A percentile compares a stretch with the other conserved stretches of the same genome.
phyloP scores from a whole-genome alignment of 371 early-diverging fungal species.

The Mucor indicus region DNA sequence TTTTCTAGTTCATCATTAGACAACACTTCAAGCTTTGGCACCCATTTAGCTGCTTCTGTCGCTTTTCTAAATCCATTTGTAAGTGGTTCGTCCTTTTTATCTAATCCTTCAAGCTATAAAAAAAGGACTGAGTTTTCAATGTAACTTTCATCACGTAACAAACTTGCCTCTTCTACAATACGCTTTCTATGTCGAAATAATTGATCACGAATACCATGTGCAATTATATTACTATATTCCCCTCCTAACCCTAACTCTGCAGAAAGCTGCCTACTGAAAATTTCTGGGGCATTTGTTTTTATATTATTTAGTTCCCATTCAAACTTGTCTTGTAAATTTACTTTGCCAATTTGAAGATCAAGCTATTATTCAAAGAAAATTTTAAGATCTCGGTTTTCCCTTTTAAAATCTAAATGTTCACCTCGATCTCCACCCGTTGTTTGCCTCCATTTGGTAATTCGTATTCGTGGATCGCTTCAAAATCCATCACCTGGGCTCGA shows the following conservation, averaged over 20 bases:
- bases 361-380: conserved; percentile 41
- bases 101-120: conserved; percentile 24
- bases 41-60: conserved; percentile 72
- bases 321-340: conserved; percentile 79
- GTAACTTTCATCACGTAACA: not conserved
- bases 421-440: conserved; percentile 33
- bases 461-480: conserved; percentile 34
- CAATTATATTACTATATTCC: conserved; percentile 80
- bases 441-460: conserved; percentile 24
- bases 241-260: conserved; percentile 87
- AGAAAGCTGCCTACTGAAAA: conserved; percentile 76
- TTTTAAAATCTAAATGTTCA: conserved; percentile 15
- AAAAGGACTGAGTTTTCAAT: not conserved
- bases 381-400: too few relatives aligned
- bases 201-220: conserved; percentile 85
- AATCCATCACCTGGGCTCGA: conserved; percentile 44
- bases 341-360: conserved; percentile 81
- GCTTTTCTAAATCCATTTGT: conserved; percentile 55
- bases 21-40: conserved; percentile 73
- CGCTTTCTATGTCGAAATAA: conserved; percentile 67
- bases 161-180: conserved; percentile 42
- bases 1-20: conserved; percentile 78
- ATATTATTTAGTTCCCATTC: conserved; percentile 82
- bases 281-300: conserved; percentile 67
- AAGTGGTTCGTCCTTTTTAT: conserved; percentile 38